Evolutionary conservation across 2,329 filamentous ascomycete genomes (phyloP).

Genomic region (Epichloe amarillans): DNA sequence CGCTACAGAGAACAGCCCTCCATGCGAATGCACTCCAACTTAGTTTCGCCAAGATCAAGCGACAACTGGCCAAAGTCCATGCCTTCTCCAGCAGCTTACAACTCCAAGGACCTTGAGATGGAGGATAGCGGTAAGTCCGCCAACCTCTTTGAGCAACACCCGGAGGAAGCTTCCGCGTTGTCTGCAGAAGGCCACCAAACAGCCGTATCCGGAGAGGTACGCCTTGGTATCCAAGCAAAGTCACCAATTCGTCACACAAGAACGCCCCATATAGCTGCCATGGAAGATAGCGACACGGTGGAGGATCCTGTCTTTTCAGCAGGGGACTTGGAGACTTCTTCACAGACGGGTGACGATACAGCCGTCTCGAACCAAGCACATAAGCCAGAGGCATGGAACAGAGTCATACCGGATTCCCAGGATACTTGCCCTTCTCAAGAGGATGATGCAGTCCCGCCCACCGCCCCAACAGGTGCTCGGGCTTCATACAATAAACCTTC

Average conservation of each 20-base stretch:
- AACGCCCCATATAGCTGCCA: not conserved
- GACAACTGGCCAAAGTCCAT: conserved; percentile 1
- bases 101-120: not conserved
- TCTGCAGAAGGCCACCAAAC: not conserved
- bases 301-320: conserved; percentile 4
- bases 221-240: not conserved
- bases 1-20: conserved; percentile 10
- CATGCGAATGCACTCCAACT: not conserved
- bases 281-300: conserved; percentile 5
- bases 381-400: not conserved
- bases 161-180: conserved; percentile 2
- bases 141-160: conserved; percentile 5
- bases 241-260: not conserved
- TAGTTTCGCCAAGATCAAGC: conserved; percentile 3
- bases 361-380: conserved; percentile 1
- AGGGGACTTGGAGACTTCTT: not conserved
- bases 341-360: conserved; percentile 5
- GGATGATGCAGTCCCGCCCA: not conserved
- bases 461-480: not conserved
- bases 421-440: conserved; percentile 10
- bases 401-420: conserved; percentile 17
- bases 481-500: not conserved
- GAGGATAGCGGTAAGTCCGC: not conserved
- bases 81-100: not conserved
- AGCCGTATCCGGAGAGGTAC: not conserved